Percentiles rank a stretch among this genome's conserved stretches.
These are phyloP conservation scores for Peniophora sp. DNA, from an alignment of 1,284 basidiomycete genomes.

Conservation along the genomic window DNA sequence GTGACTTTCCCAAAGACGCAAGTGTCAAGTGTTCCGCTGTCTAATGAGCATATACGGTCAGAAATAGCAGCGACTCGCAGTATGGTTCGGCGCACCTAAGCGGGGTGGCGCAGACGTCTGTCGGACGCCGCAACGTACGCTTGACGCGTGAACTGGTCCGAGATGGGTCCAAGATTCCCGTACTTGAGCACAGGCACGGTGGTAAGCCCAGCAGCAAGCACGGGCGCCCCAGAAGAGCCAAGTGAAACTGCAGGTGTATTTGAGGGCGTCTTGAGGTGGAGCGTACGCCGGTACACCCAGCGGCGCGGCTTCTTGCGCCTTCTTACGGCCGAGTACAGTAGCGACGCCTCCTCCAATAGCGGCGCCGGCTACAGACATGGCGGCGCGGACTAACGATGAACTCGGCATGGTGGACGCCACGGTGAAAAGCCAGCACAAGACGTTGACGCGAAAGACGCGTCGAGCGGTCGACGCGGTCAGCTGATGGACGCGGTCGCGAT, in stretches of 20 bases:
- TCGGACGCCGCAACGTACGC: constrained; percentile 92
- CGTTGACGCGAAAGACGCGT: too few species aligned
- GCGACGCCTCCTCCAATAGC: constrained; percentile 61
- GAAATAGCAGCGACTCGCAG: too few species aligned
- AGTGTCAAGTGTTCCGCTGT: constrained; percentile 89
- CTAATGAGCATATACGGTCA: constrained; percentile 28
- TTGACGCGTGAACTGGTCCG: constrained; percentile 72
- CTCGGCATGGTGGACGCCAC: constrained; percentile 32
- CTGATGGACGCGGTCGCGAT: too few species aligned
- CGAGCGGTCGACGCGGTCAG: not conserved
- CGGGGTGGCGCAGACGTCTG: constrained; percentile 81
- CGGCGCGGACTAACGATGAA: constrained; percentile 45
- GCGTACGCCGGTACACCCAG: constrained; percentile 1
- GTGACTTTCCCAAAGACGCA: constrained; percentile 57
- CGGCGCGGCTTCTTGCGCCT: constrained; percentile 4
- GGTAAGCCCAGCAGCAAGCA: constrained; percentile 7
- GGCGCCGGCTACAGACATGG: constrained; percentile 68
- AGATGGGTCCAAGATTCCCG: constrained; percentile 77
- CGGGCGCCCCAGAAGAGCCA: too few species aligned
- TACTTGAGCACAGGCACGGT: constrained; percentile 48
- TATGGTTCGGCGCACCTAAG: constrained; percentile 60
- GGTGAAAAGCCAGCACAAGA: not conserved
- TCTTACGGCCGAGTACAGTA: constrained; percentile 32
- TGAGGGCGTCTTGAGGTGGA: not conserved
- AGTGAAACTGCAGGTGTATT: too few species aligned